A percentile compares a stretch with the other conserved stretches of the same genome.
Conservation (phyloP, 108 stramenopile species). For the Skeletonema potamos region DNA sequence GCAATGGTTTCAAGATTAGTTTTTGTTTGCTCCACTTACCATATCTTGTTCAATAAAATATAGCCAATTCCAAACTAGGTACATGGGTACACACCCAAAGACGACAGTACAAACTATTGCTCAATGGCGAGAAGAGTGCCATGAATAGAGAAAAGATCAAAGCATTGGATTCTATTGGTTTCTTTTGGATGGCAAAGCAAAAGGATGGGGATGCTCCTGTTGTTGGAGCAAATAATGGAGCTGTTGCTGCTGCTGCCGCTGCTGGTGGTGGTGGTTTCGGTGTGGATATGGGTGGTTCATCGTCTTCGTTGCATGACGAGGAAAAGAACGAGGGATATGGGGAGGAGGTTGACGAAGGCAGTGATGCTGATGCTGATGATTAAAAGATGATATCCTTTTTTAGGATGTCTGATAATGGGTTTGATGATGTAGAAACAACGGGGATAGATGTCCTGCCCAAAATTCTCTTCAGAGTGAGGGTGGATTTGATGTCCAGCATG, state of each 20-base stretch:
- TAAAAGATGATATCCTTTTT: no score
- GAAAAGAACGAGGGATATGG: background rate
- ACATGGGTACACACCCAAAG: conserved; percentile 66
- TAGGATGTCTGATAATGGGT: no score
- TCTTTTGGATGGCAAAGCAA: conserved; percentile 45
- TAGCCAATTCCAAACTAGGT: conserved; percentile 55
- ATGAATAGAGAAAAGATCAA: conserved; percentile 50
- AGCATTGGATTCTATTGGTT: conserved; percentile 47
- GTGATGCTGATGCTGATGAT: background rate
- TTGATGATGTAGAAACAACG: no score
- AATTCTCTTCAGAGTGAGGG: no score
- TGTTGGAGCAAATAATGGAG: background rate
- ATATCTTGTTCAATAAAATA: conserved; percentile 42
- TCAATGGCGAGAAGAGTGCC: conserved; percentile 43
- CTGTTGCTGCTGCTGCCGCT: background rate
- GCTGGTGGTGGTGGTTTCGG: background rate
- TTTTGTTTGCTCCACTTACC: no score
- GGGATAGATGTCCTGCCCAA: no score
- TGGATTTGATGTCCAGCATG: no score
- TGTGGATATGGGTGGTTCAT: no score
- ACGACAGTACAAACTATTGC: conserved; percentile 37
- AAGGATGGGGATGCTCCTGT: background rate
- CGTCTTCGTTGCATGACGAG: background rate
- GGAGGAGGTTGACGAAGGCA: background rate
- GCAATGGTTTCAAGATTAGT: no score